Conservation (phyloP, 2,329 filamentous ascomycete genomes). For the Tothia fuscella region DNA sequence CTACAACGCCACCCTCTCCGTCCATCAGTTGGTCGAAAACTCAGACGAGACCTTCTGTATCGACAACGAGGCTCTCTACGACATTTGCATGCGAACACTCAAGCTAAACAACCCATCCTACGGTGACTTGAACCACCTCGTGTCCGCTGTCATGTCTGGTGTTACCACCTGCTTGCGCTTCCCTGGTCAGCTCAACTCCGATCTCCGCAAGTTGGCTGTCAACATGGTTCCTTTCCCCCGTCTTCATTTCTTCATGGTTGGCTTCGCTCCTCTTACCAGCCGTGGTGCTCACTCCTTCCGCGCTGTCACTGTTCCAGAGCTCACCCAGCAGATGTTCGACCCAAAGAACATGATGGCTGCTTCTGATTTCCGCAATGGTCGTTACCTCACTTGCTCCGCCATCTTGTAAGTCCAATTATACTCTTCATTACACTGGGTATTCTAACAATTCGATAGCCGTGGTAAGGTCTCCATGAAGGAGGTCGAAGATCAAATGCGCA, state of each 20-base stretch:
- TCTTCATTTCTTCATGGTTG: constrained; percentile 99
- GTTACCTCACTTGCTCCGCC: constrained; percentile 98
- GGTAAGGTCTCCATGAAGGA: constrained; percentile 99
- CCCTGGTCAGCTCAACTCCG: constrained; percentile 99
- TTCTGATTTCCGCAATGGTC: constrained; percentile 98
- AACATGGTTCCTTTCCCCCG: constrained; percentile 99
- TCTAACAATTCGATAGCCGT: constrained; percentile 48
- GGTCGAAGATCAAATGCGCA: constrained; percentile 99
- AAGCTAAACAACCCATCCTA: constrained; percentile 99
- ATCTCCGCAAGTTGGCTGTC: constrained; percentile 97
- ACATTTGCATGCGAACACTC: constrained; percentile 99
- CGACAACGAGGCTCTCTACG: constrained; percentile 99
- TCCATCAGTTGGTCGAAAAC: constrained; percentile 99
- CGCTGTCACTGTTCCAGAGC: constrained; percentile 90
- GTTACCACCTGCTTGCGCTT: constrained; percentile 98
- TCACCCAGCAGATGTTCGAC: constrained; percentile 99
- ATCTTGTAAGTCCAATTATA: constrained; percentile 57
- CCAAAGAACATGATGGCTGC: constrained; percentile 99
- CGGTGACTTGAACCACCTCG: constrained; percentile 98
- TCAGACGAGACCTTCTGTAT: constrained; percentile 99
- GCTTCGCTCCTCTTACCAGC: constrained; percentile 96
- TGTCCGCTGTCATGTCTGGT: constrained; percentile 99
- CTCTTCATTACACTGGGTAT: constrained; percentile 11
- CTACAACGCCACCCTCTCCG: constrained; percentile 97
- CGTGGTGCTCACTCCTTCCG: constrained; percentile 89